Conservation (phyloP, 371 early-diverging fungal genomes). For the Blastocladiella emersonii region DNA sequence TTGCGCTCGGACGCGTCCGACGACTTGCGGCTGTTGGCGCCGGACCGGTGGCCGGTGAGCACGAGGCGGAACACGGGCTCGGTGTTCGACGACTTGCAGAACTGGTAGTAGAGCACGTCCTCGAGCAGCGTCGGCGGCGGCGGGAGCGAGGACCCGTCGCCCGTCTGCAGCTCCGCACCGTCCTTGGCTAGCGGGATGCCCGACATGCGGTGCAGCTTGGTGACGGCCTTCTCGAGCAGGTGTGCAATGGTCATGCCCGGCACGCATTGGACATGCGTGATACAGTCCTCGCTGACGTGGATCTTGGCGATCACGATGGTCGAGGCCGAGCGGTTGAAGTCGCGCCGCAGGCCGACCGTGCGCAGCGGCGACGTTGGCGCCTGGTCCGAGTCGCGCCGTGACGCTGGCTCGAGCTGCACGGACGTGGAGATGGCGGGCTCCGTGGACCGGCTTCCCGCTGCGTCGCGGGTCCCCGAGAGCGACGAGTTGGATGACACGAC, state of each 20-base stretch:
- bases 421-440: too few relatives aligned
- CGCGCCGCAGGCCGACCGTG: constrained; percentile 1
- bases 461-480: background rate
- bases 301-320: background rate
- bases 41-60: background rate
- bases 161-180: background rate
- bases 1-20: background rate
- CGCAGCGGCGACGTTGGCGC: constrained; percentile 18
- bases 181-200: background rate
- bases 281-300: background rate
- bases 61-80: background rate
- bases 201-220: background rate
- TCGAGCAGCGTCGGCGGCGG: background rate
- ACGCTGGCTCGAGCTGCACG: background rate
- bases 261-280: background rate
- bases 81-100: background rate
- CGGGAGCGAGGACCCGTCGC: background rate
- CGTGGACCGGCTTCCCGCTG: too few relatives aligned
- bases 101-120: background rate
- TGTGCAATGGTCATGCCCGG: background rate
- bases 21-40: too few relatives aligned
- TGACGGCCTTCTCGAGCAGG: background rate
- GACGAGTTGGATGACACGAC: background rate
- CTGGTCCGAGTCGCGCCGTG: constrained; percentile 8
- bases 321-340: background rate